Evolutionary conservation across 768 basidiomycete species (phyloP), one percentile per base, ranked within the genome.

Genomic region (Neoboletus magnificus): DNA sequence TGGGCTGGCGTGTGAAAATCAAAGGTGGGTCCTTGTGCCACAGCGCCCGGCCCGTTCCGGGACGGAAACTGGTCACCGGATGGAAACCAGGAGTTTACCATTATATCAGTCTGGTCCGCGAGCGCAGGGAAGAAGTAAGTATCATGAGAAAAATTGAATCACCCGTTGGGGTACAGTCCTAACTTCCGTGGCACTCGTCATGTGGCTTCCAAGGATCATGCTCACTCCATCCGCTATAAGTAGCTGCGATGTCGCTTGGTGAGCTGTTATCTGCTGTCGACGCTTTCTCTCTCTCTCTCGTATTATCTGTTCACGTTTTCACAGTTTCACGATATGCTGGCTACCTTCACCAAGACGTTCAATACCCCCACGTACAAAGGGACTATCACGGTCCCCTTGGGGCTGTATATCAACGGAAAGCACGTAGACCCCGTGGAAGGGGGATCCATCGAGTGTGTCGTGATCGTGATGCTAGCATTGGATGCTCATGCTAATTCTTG

Each of bases 371-470:
- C 73, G 52, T 87, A 74, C 77, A 86, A 83, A 68, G 84, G 84
- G 35, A 73, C 73, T n/a, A 66, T 76, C n/a, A 71, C 73, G 3
- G 66, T 87, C 57, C 74, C 79, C 55, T 83, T 86, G 23, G 85
- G 87, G 25, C 70, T 90, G 53, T 91, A 85, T 75, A 91, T 91
- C 65, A 75, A 81, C 63, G 83, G 84, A 57, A 47, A 64, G 33
- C 49, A 61, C 40, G 78, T 84, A 18, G 81, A 82, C 43, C 80
- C 82, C 30, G 74, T 76, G 15, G 73, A 79, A 10, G 76, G 76
- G 16, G 78, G 74, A 23, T 78, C 78, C 29, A 84, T 89, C 63
- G 85, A 87, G 87, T 88, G 59, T 65, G 84, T 73, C 7, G 8
- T 33, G 2, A 27, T 13, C 8, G 4, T 16, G 10, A 23, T 36